phyloP scores from a whole-genome alignment of 495 filamentous ascomycete genomes.

The Corynascus novoguineensis region DNA sequence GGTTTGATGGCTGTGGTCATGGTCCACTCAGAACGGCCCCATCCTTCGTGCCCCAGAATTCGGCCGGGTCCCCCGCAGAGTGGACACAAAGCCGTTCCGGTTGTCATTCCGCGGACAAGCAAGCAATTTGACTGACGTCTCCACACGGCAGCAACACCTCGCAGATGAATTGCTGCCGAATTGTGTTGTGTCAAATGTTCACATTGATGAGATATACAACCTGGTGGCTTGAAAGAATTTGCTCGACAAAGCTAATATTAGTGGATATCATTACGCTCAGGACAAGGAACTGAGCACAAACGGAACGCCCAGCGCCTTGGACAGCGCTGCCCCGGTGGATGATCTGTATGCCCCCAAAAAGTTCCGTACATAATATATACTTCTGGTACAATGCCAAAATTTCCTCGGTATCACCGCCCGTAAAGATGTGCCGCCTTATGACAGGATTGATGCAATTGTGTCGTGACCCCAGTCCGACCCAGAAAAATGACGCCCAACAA shows the following conservation, averaged over 20 bases:
- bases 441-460: not conserved
- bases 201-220: not conserved
- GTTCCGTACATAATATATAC: slow-evolving; percentile 4
- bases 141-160: not conserved
- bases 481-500: slow-evolving; percentile 2
- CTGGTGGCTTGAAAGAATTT: not conserved
- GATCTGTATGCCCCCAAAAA: not conserved
- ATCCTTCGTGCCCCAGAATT: not conserved
- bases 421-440: not conserved
- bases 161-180: not conserved
- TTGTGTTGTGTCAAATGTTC: not conserved
- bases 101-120: not conserved
- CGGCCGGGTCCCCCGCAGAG: not conserved
- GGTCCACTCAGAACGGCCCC: not conserved
- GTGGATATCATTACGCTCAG: not conserved
- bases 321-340: not conserved
- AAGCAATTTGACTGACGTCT: not conserved
- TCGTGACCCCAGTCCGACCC: not conserved
- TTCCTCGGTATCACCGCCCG: not conserved
- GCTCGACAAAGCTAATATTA: not conserved
- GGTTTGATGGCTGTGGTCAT: no score
- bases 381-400: not conserved
- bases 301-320: not conserved
- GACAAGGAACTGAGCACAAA: not conserved
- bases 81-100: not conserved